Base-by-base conservation (phyloP, 2,329 filamentous ascomycete genomes). In the Calonectria multiphialidica region DNA sequence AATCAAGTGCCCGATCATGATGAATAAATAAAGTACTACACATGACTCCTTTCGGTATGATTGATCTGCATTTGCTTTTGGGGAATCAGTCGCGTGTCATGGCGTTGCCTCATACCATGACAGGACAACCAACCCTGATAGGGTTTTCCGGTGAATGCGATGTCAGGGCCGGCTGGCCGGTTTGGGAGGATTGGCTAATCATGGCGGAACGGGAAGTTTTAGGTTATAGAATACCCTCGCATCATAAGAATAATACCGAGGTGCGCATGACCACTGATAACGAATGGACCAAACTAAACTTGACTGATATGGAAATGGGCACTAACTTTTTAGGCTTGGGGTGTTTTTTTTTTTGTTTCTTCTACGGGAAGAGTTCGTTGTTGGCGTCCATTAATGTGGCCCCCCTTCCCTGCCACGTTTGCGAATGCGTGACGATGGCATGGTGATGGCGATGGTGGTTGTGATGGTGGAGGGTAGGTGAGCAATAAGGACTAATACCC, bases 1-100 rank as follows among this genome's bases (percentile, higher is more conserved):
- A 25, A 33, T 45, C 47, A 35, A 67, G 66, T 63, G 47, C n/a
- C 68, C 53, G 45, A 63, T 53, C 53, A 67, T 71, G 55, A 71
- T 63, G 68, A 71, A 71, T 55, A 67, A 71, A 47, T 55, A 66
- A 50, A 62, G 28, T 53, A 35, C 55, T 71, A n/a, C 37, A n/a
- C 33, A 40, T 49, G 25, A 42, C 30, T 63, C 21, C 5, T 40
- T 42, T 64, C 5, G 53, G 30, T 13, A 30, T 49, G 18, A 33
- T 49, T 16, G 12, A 16, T 47, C 28, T 18, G 25, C 10, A 12
- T n/a, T 33, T 64, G 25, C 15, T 33, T 50, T 64, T 35, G 42
- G 44, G 1, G 18, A 40, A 59, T 15, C 53, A 57, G 33, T 35
- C 33, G n/a, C 13, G 35, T 57, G 53, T 16, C 10, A 57, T 57